Evolutionary conservation across 2,329 filamentous ascomycete species (phyloP).

Genomic region (Alternaria arborescens): DNA sequence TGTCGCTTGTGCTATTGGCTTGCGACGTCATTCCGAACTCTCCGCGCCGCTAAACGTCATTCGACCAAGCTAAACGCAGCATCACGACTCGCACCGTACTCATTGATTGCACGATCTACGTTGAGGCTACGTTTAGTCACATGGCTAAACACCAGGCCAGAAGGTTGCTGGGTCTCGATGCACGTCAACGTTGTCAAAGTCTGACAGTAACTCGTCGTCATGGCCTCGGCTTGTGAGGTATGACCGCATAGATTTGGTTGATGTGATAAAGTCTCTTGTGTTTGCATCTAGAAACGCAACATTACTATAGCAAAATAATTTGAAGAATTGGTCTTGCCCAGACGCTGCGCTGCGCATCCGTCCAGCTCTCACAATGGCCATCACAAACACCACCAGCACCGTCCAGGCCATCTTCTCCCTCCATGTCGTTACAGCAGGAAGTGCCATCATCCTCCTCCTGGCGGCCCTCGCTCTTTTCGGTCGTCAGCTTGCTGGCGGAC

Average conservation of each 20-base stretch:
- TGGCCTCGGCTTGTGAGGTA: background rate
- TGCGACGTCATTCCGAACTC: conserved; percentile 9
- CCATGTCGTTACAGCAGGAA: conserved; percentile 24
- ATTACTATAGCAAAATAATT: background rate
- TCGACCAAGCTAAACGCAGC: background rate
- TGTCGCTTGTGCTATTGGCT: background rate
- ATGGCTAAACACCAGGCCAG: conserved; percentile 1
- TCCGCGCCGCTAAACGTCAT: conserved; percentile 11
- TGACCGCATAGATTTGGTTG: conserved; percentile 11
- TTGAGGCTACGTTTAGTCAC: background rate
- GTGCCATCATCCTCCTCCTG: conserved; percentile 20
- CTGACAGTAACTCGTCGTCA: conserved; percentile 2
- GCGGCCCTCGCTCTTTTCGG: conserved; percentile 8
- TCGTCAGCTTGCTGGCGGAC: conserved; percentile 20
- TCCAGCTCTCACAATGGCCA: conserved; percentile 12
- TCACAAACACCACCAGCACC: conserved; percentile 23
- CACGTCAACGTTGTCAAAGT: background rate
- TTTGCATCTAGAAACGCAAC: background rate
- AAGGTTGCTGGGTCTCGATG: background rate
- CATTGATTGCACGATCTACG: conserved; percentile 1
- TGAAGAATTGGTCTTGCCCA: background rate
- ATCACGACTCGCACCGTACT: conserved; percentile 4
- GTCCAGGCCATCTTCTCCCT: conserved; percentile 30
- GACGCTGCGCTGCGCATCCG: background rate
- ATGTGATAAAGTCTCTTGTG: background rate